Conservation (phyloP, 2,329 filamentous ascomycete species). For the Paracorniculantispora psalliotae region DNA sequence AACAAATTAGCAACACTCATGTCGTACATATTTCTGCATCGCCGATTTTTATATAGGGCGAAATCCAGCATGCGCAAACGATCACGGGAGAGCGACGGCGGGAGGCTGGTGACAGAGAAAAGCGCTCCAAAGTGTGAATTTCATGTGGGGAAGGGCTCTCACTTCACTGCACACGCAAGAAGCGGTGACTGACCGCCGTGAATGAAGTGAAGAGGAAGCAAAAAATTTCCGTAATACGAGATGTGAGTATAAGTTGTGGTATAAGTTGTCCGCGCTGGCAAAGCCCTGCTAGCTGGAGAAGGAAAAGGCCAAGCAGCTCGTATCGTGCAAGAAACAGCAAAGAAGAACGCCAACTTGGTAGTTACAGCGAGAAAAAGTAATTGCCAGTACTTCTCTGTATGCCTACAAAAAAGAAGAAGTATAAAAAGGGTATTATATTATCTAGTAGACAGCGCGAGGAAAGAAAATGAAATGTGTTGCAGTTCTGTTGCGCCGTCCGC, state of each 20-base stretch:
- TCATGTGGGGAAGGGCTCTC: neutral
- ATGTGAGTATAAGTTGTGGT: neutral
- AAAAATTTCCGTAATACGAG: neutral
- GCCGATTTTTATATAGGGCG: too few species aligned
- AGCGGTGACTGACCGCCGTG: neutral
- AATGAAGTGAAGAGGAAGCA: neutral
- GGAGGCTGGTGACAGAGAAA: too few species aligned
- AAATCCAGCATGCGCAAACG: neutral
- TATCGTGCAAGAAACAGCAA: neutral
- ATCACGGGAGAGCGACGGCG: neutral
- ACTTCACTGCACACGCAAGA: too few species aligned
- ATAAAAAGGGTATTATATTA: neutral
- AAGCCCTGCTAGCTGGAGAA: neutral
- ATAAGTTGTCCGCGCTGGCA: too few species aligned
- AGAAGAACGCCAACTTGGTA: neutral
- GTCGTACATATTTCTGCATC: too few species aligned
- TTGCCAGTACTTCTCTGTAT: neutral
- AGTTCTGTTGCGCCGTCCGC: neutral
- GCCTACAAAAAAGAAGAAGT: too few species aligned
- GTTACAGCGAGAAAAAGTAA: too few species aligned
- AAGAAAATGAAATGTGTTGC: neutral
- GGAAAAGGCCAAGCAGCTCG: neutral
- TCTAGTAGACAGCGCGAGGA: neutral
- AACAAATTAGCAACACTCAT: neutral
- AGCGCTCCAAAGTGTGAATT: too few species aligned